These are phyloP conservation scores for Mrakiaceae sp. DNA, from an alignment of 1,284 basidiomycete genomes.

Conservation along the genomic window DNA sequence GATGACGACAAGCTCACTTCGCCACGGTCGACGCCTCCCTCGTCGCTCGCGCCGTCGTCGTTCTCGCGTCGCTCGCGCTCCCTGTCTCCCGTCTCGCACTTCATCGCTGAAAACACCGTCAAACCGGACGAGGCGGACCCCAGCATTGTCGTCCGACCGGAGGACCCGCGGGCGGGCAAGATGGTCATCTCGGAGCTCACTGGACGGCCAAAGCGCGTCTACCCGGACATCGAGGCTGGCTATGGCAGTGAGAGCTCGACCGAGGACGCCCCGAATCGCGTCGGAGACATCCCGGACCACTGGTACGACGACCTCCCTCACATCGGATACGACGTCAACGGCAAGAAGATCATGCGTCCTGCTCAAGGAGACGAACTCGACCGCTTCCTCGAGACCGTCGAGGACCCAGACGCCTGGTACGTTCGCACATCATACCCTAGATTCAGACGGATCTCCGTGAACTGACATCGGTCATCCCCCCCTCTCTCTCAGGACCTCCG, in stretches of 20 bases:
- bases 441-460: not conserved
- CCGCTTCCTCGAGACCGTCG: conserved; percentile 88
- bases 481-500: conserved; percentile 59
- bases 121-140: conserved; percentile 33
- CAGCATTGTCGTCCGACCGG: conserved; percentile 29
- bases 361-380: conserved; percentile 95
- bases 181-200: conserved; percentile 45
- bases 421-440: conserved; percentile 21
- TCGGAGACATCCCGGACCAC: conserved; percentile 90
- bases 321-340: conserved; percentile 92
- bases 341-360: conserved; percentile 85
- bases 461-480: not conserved
- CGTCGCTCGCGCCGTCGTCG: conserved; percentile 19
- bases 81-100: conserved; percentile 16
- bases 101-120: conserved; percentile 30
- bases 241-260: conserved; percentile 96
- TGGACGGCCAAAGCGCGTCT: conserved; percentile 77
- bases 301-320: conserved; percentile 99
- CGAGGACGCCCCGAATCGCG: conserved; percentile 86
- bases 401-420: conserved; percentile 82
- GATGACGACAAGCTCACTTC: not conserved
- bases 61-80: conserved; percentile 4
- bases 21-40: conserved; percentile 18
- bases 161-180: conserved; percentile 31
- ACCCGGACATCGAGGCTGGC: conserved; percentile 87